phyloP scores from a whole-genome alignment of 2,329 filamentous ascomycete species.

The Fusarium continuum region DNA sequence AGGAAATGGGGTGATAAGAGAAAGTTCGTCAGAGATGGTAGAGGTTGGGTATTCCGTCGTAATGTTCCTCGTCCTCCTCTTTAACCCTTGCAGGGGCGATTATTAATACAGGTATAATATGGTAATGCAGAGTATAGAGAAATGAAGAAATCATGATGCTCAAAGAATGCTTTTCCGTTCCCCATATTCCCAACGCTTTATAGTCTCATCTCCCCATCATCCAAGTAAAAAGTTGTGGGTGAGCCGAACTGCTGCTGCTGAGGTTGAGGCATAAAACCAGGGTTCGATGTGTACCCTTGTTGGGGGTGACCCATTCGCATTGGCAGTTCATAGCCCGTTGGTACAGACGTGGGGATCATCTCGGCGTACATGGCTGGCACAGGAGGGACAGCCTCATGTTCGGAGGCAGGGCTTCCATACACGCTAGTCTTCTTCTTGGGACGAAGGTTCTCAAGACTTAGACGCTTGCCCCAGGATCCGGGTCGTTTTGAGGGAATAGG shows the following conservation, averaged over 20 bases:
- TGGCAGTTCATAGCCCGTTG: conserved; percentile 42
- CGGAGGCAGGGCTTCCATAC: conserved; percentile 44
- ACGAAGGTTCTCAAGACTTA: conserved; percentile 51
- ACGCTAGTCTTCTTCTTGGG: conserved; percentile 49
- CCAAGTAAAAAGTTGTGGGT: conserved; percentile 43
- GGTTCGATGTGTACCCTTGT: conserved; percentile 39
- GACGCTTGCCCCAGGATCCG: conserved; percentile 51
- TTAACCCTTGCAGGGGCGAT: conserved; percentile 20
- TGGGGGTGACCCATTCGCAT: conserved; percentile 42
- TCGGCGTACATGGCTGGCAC: conserved; percentile 44
- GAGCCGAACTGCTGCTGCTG: conserved; percentile 43
- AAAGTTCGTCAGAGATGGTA: conserved; percentile 36
- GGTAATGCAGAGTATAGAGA: conserved; percentile 15
- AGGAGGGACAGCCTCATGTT: conserved; percentile 42
- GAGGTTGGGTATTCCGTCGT: conserved; percentile 41
- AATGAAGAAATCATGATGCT: conserved; percentile 32
- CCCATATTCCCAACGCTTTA: conserved; percentile 34
- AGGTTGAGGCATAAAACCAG: conserved; percentile 38
- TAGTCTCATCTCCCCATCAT: conserved; percentile 43
- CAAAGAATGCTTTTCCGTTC: conserved; percentile 31
- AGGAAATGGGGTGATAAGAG: conserved; percentile 20
- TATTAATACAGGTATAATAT: conserved; percentile 42
- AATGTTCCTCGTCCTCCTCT: conserved; percentile 38
- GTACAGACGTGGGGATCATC: conserved; percentile 43
- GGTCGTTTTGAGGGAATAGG: conserved; percentile 52